These are phyloP conservation scores for Pseudocercospora cruenta DNA, from an alignment of 2,329 filamentous ascomycete genomes.

Conservation along the genomic window DNA sequence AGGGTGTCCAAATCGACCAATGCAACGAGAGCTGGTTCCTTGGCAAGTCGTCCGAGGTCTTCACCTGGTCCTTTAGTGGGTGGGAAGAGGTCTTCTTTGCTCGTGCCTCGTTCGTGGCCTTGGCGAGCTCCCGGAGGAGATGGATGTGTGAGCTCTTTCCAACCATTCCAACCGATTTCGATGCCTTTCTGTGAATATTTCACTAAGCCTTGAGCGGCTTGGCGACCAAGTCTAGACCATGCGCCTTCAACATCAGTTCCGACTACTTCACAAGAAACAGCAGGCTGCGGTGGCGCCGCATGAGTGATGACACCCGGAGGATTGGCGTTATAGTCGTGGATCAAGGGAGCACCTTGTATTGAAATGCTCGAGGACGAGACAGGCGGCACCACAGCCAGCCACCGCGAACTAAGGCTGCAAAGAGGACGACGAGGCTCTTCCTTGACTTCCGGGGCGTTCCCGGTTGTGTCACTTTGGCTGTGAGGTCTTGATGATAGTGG, in stretches of 20 bases:
- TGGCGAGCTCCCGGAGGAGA: conserved; percentile 41
- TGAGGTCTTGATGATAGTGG: conserved; percentile 18
- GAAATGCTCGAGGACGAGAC: conserved; percentile 68
- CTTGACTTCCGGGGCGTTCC: conserved; percentile 27
- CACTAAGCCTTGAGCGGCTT: conserved; percentile 76
- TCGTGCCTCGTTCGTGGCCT: conserved; percentile 23
- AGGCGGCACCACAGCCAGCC: conserved; percentile 77
- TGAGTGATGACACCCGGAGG: conserved; percentile 61
- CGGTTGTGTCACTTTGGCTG: conserved; percentile 35
- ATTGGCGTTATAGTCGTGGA: conserved; percentile 54
- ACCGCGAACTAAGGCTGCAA: conserved; percentile 70
- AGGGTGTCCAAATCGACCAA: conserved; percentile 71
- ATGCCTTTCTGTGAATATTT: conserved; percentile 63
- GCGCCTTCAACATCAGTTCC: conserved; percentile 67
- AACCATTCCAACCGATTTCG: conserved; percentile 75
- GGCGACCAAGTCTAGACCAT: conserved; percentile 56
- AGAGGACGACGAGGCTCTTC: conserved; percentile 57
- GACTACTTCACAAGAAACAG: conserved; percentile 69
- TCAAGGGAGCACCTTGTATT: conserved; percentile 67
- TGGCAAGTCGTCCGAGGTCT: conserved; percentile 56
- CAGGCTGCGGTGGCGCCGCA: conserved; percentile 70
- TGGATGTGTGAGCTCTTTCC: conserved; percentile 77
- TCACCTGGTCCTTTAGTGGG: conserved; percentile 71
- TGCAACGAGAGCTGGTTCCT: conserved; percentile 73
- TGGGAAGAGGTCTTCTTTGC: conserved; percentile 57